Evolutionary conservation across 176 grass and related monocot species (phyloP).

Genomic region (Chrysopogon serrulatus): DNA sequence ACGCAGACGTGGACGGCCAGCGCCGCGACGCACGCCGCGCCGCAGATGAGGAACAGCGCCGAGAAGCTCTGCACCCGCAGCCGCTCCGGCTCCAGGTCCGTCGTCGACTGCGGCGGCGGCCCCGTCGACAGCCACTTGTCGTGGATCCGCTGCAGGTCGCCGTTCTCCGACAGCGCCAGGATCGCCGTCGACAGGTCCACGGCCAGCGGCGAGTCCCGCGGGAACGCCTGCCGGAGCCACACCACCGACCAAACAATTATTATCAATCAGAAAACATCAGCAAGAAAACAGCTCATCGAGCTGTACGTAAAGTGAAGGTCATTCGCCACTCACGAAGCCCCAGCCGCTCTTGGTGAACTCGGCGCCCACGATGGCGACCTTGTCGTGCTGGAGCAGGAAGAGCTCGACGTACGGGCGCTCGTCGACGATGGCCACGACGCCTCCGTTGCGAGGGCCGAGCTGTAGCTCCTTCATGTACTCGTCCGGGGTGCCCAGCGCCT

Average conservation of each 20-base stretch:
- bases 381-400: conserved; percentile 45
- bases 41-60: conserved; percentile 72
- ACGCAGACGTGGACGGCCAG: conserved; percentile 51
- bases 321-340: conserved; percentile 64
- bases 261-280: no score
- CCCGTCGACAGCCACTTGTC: conserved; percentile 66
- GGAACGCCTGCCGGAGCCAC: conserved; percentile 44
- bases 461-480: conserved; percentile 50
- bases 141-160: conserved; percentile 74
- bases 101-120: not conserved
- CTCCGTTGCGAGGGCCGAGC: conserved; percentile 54
- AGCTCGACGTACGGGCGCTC: conserved; percentile 60
- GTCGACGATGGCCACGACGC: conserved; percentile 69
- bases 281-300: not conserved
- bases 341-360: conserved; percentile 83
- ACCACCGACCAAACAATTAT: not conserved
- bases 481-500: conserved; percentile 33
- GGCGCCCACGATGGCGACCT: conserved; percentile 54
- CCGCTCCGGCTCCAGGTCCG: conserved; percentile 33
- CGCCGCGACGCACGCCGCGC: conserved; percentile 53
- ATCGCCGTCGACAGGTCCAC: conserved; percentile 80
- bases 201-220: conserved; percentile 60
- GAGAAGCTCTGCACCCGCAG: conserved; percentile 72
- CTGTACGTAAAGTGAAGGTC: not conserved
- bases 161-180: conserved; percentile 79